Conservation (phyloP, 202 grass and related monocot genomes). For the Panicum hallii region DNA sequence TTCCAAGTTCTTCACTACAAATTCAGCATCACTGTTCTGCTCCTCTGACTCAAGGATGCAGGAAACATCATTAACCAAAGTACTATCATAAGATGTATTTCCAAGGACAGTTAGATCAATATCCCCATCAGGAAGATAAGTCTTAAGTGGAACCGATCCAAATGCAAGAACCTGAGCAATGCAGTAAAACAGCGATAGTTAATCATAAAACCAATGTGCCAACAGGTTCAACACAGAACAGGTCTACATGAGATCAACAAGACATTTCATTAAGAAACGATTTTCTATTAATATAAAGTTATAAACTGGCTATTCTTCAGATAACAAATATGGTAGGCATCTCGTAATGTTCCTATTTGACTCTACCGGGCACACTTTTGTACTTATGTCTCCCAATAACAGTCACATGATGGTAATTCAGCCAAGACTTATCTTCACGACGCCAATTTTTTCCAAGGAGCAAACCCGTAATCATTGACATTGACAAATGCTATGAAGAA, state of each 20-base stretch:
- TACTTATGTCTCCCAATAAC: not conserved
- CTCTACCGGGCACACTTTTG: conserved; percentile 8
- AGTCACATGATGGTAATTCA: conserved; percentile 18
- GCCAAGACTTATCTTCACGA: conserved; percentile 4
- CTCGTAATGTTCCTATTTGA: conserved; percentile 23
- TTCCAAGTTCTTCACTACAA: conserved; percentile 73
- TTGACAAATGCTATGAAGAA: conserved; percentile 32
- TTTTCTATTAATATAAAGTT: not conserved
- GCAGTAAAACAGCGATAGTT: not conserved
- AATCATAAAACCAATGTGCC: not conserved
- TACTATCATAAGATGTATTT: conserved; percentile 58
- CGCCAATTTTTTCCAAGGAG: not conserved
- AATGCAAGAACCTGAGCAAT: conserved; percentile 72
- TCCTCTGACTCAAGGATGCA: conserved; percentile 73
- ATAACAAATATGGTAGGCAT: not conserved
- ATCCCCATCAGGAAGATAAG: conserved; percentile 96
- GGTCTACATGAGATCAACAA: not conserved
- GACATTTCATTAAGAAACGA: not conserved
- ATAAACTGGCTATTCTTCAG: not conserved
- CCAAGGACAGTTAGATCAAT: conserved; percentile 86
- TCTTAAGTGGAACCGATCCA: conserved; percentile 96
- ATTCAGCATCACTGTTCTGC: conserved; percentile 62
- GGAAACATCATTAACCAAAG: conserved; percentile 65
- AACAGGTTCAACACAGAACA: conserved; percentile 14
- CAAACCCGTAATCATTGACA: conserved; percentile 32